Conservation (phyloP, 306 rosid species). For the Mucuna pruriens region DNA sequence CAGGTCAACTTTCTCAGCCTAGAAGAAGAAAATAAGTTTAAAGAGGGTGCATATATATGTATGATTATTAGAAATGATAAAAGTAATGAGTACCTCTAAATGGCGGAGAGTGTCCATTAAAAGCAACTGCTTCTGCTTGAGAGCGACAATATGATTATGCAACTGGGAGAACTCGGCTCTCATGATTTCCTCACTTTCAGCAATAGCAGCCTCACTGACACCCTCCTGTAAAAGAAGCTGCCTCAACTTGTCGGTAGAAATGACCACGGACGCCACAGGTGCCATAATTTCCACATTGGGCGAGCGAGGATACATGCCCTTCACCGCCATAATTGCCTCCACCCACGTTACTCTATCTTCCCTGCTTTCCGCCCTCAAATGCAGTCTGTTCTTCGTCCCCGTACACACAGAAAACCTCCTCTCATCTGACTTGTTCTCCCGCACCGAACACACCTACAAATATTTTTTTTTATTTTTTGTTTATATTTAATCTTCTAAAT, state of each 20-base stretch:
- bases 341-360: constrained; percentile 54
- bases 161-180: constrained; percentile 59
- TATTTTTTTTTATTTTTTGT: too few relatives aligned
- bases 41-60: too few relatives aligned
- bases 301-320: constrained; percentile 79
- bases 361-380: constrained; percentile 53
- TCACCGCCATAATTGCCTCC: constrained; percentile 52
- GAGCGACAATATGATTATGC: constrained; percentile 70
- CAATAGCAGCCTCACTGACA: constrained; percentile 58
- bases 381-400: constrained; percentile 61
- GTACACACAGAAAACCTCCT: constrained; percentile 50
- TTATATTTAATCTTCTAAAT: too few relatives aligned
- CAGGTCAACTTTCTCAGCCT: constrained; percentile 96
- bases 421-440: constrained; percentile 53
- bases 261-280: constrained; percentile 48
- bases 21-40: constrained; percentile 27
- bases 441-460: constrained; percentile 54
- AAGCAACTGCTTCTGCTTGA: constrained; percentile 78
- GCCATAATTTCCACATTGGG: constrained; percentile 74
- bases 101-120: constrained; percentile 76
- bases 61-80: too few relatives aligned
- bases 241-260: constrained; percentile 68
- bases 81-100: constrained; percentile 92
- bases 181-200: constrained; percentile 81
- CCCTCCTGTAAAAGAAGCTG: constrained; percentile 68